Evolutionary conservation across 805 yeast genomes (phyloP), one percentile per base, ranked within the genome.

Genomic region (Ogataea dorogensis): DNA sequence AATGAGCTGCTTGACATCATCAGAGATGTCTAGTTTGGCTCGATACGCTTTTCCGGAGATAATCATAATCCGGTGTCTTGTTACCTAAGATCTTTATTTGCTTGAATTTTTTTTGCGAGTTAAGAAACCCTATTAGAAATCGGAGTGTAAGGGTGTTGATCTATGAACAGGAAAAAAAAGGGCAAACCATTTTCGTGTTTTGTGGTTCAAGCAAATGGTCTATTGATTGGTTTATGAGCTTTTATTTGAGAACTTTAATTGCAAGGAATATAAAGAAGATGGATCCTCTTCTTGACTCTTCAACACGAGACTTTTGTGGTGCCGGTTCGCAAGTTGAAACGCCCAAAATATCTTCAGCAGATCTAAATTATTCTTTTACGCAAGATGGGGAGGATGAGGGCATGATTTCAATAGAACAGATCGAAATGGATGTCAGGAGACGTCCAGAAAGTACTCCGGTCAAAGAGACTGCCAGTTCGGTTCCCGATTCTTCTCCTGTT

Each of bases 21-120:
- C 28, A 14, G 58, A 42, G 28, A 42, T 17, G 8, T 44, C 47
- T 31, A 46, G 47, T 36, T 50, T 40, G 37, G 48, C 49, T 18
- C 36, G 22, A 14, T 38, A 47, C 18, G 38, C 34, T 32, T 45
- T 33, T 21, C 38, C 42, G 7, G 46, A 36, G 12, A 45, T 34
- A 28, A 49, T 31, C 54, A 53, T 41, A 27, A 14, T 18, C 26
- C 21, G 26, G 33, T 28, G 28, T 33, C 28, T 38, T 27, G 31
- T 31, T 29, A 19, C 23, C 24, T 18, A 15, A 15, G 20, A 26
- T 23, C 27, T 31, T 32, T 33, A 26, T 26, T 24, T 29, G 28
- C 20, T 15, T 28, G 23, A 10, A 14, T 28, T 13, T 21, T 28
- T 34, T 23, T 20, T 30, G 13, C 14, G 8, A 4, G 11, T 7